Evolutionary conservation across 2,329 filamentous ascomycete species (phyloP).

Genomic region (Aureobasidium pullulans): DNA sequence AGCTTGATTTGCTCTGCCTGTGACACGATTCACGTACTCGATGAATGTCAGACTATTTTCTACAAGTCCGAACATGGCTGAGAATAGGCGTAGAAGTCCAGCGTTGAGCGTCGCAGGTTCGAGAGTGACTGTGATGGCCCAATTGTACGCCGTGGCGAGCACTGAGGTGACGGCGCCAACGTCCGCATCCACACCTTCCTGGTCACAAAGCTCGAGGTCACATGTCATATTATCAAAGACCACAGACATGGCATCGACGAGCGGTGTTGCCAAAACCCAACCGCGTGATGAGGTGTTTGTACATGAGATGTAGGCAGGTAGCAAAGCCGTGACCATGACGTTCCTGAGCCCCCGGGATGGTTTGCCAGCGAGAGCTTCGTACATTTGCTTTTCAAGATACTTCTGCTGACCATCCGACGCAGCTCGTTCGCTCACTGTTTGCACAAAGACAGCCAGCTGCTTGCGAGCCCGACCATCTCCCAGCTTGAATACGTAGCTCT

Average conservation of each 20-base stretch:
- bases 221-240: conserved; percentile 39
- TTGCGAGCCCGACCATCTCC: conserved; percentile 41
- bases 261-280: conserved; percentile 47
- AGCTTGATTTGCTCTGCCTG: neutral
- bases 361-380: conserved; percentile 38
- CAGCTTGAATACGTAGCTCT: conserved; percentile 51
- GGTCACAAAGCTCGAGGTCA: conserved; percentile 37
- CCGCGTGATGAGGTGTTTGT: conserved; percentile 39
- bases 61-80: neutral
- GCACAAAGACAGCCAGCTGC: conserved; percentile 51
- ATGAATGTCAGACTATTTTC: neutral
- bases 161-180: neutral
- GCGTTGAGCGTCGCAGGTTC: neutral
- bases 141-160: neutral
- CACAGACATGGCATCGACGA: conserved; percentile 41
- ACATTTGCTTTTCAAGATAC: conserved; percentile 49
- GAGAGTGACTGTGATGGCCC: neutral
- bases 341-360: conserved; percentile 32
- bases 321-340: conserved; percentile 46
- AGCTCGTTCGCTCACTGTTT: conserved; percentile 52
- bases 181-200: conserved; percentile 29
- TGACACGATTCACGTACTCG: neutral
- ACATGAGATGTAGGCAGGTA: conserved; percentile 50
- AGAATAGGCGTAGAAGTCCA: neutral
- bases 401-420: conserved; percentile 50